Evolutionary conservation across 352 stramenopile species (phyloP), one percentile per base, ranked within the genome.

Genomic region (Phytophthora melonis): DNA sequence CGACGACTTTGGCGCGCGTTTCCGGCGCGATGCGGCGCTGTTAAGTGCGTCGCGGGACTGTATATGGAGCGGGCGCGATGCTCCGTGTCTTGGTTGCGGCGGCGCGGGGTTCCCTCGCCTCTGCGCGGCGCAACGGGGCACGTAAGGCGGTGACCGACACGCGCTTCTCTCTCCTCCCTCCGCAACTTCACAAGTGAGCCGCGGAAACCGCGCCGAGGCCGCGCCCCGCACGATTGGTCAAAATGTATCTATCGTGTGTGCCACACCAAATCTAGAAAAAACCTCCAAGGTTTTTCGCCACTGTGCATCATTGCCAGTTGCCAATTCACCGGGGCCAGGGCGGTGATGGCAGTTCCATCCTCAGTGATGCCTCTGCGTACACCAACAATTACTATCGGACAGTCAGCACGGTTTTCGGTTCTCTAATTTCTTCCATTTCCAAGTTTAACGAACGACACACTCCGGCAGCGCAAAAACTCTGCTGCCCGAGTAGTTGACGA

Each of bases 161-260:
- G 30, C 50, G 47, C 52, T 75, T 72, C 56, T 68, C 32, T 63
- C 57, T 68, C 55, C 71, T 74, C 66, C 66, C 66, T 78, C 43
- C 71, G 30, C 60, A 78, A 78, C 57, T 78, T 72, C 56, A 62
- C 66, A 68, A 78, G 71, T 78, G 60, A 75, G 59, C 39, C 52
- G 23, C 50, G 50, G 63, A 49, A 50, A 49, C 19, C 21, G 9
- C 30, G 9, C 47, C 41, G 14, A 50, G 41, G 41, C 5, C 14
- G 36, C 36, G 36, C 36, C 36, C 5, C 36, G 36, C 14, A 16
- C 13, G 36, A 45, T 45, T 45, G 36, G 36, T 45, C 36, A 45
- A 45, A 45, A 45, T 16, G 43, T 23, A 23, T 52, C 7, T 6
- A 19, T 27, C 13, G 5, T 54, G 47, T 54, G 47, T 6, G 5